Percentiles rank a stretch among this genome's conserved stretches.
These are phyloP conservation scores for Schizophyllum amplum DNA, from an alignment of 1,284 basidiomycete species.

Conservation along the genomic window DNA sequence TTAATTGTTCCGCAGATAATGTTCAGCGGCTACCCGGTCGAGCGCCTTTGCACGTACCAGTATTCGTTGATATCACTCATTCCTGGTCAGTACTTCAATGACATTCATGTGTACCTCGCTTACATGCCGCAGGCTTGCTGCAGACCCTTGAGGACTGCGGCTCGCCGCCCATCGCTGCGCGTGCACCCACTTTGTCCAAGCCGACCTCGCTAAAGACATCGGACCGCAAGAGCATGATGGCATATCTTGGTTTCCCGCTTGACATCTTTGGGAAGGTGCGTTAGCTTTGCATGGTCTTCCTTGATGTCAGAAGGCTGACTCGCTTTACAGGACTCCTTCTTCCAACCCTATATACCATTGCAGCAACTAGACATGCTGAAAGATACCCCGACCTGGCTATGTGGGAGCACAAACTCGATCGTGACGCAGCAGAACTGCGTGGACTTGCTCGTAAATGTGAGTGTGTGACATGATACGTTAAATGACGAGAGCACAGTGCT, in stretches of 20 bases:
- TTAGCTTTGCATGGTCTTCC: not conserved
- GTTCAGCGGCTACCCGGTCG: slow-evolving; percentile 96
- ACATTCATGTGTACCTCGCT: not conserved
- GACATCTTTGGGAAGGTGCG: slow-evolving; percentile 77
- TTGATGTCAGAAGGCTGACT: not conserved
- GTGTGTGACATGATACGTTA: slow-evolving; percentile 19
- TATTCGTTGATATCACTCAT: slow-evolving; percentile 87
- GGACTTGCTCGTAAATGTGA: slow-evolving; percentile 88
- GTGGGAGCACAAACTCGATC: slow-evolving; percentile 93
- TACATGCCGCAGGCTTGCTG: slow-evolving; percentile 48
- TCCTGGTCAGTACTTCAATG: slow-evolving; percentile 47
- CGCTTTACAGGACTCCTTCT: slow-evolving; percentile 71
- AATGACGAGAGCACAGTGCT: not conserved
- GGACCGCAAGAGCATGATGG: slow-evolving; percentile 85
- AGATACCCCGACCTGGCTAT: slow-evolving; percentile 78
- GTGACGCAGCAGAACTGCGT: slow-evolving; percentile 91
- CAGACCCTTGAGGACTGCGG: slow-evolving; percentile 91
- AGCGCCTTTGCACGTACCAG: slow-evolving; percentile 94
- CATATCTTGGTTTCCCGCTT: slow-evolving; percentile 87
- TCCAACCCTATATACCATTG: slow-evolving; percentile 95
- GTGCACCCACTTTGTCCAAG: slow-evolving; percentile 57
- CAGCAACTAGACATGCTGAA: slow-evolving; percentile 91
- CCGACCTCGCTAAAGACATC: slow-evolving; percentile 84
- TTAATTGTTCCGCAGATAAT: slow-evolving; percentile 73
- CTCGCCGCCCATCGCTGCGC: slow-evolving; percentile 75